Percentiles rank a stretch among this genome's conserved stretches.
Evolutionary conservation across 495 filamentous ascomycete genomes (phyloP).

Genomic region (Aspergillus haitiensis): DNA sequence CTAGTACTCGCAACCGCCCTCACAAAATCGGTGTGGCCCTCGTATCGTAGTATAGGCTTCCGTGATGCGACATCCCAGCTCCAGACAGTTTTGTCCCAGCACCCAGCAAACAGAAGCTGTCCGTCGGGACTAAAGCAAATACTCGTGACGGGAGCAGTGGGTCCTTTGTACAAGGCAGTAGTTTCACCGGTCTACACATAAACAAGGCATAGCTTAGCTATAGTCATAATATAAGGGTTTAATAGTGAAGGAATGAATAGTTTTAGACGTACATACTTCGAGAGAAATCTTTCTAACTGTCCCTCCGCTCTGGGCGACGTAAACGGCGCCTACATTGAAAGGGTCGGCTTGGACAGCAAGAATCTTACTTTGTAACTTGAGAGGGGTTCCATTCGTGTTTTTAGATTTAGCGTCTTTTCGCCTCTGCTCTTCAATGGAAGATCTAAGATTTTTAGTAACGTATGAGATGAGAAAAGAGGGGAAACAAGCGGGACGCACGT

Average conservation of each 20-base stretch:
- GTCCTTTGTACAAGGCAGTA: constrained; percentile 64
- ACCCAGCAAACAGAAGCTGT: constrained; percentile 73
- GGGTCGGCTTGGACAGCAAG: constrained; percentile 74
- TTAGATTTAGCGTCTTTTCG: constrained; percentile 77
- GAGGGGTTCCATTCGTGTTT: constrained; percentile 81
- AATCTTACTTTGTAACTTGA: constrained; percentile 80
- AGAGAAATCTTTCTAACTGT: constrained; percentile 69
- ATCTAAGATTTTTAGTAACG: constrained; percentile 45
- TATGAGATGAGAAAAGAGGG: constrained; percentile 5
- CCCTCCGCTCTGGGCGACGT: constrained; percentile 81
- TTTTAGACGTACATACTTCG: constrained; percentile 70
- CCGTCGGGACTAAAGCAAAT: constrained; percentile 65
- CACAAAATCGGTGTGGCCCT: constrained; percentile 88
- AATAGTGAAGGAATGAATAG: constrained; percentile 7
- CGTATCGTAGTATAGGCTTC: constrained; percentile 55
- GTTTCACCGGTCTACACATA: constrained; percentile 48
- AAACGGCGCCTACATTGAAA: constrained; percentile 58
- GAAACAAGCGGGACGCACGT: constrained; percentile 52
- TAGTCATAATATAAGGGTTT: constrained; percentile 2
- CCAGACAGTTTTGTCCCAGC: constrained; percentile 91
- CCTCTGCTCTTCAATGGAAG: constrained; percentile 66
- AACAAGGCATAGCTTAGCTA: constrained; percentile 10
- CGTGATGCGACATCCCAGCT: constrained; percentile 68
- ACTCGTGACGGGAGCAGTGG: constrained; percentile 75
- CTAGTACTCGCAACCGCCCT: constrained; percentile 63